Base-by-base conservation (phyloP, 73 alveolate genomes). In the Paramecium sonneborni region DNA sequence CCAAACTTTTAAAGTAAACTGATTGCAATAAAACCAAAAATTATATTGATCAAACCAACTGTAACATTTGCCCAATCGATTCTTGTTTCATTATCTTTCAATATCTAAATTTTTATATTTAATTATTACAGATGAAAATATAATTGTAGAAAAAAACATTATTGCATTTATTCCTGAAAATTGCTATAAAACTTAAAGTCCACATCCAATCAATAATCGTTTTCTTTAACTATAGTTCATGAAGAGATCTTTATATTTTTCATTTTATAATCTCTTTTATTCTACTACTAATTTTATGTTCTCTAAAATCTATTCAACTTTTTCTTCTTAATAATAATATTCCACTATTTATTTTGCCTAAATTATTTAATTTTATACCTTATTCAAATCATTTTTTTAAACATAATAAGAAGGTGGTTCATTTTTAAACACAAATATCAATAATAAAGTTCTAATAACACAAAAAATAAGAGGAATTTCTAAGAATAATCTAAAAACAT, bases 371-470 rank as follows among this genome's bases (percentile, higher is more conserved):
- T 74, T 5, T 30, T n/a, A 52, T 52, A 52, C 68, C 68, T 18
- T 4, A 5, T 6, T 15, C 3, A 52, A 21, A n/a, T 52, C 5
- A 4, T 52, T 18, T 52, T 74, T 15, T 14, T 39, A 7, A 14
- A 79, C 44, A 79, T 79, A 79, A 12, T 79, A 79, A 11, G 44
- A 70, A 7, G 94, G 94, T 43, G 94, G 85, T 23, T 68, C 94
- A 21, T 46, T 32, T 44, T 52, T 68, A 62, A 43, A 88, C 41
- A 88, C 74, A 14, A 88, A 57, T n/a, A 52, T 38, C 39, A 88
- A 72, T 18, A 88, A 70, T 21, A 72, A 18, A 18, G 84, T 39
- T 46, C 94, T 76, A 34, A 82, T 15, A 6, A 34, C 43, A 88
- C 91, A 69, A 46, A 70, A 39, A 8, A 44, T 48, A 8, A 70